Evolutionary conservation across 116 monocot genomes (phyloP).

Genomic region (Iris pallida): DNA sequence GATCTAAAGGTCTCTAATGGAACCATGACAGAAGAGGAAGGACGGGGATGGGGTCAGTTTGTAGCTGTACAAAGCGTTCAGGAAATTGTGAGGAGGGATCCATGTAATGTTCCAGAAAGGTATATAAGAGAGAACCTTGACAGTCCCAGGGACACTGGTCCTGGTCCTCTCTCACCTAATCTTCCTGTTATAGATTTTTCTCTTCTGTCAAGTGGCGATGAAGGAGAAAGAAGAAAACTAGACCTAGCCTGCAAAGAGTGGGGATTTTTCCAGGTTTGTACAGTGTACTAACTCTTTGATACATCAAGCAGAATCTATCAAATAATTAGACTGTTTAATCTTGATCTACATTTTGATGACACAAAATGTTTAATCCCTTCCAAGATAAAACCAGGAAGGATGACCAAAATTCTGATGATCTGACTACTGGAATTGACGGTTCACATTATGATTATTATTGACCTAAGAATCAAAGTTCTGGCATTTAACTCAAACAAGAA

Average conservation of each 20-base stretch:
- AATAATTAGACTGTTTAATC: no score
- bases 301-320: no score
- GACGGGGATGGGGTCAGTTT: conserved; percentile 19
- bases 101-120: conserved; percentile 19
- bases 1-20: background rate
- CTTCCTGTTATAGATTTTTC: conserved; percentile 30
- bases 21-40: background rate
- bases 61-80: conserved; percentile 27
- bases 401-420: no score
- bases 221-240: conserved; percentile 2
- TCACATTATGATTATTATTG: no score
- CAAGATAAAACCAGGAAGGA: no score
- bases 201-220: conserved; percentile 14
- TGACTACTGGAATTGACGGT: no score
- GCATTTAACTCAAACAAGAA: no score
- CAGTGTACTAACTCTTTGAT: no score
- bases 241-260: conserved; percentile 9
- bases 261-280: conserved; percentile 10
- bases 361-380: no score
- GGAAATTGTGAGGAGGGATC: conserved; percentile 14
- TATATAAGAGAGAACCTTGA: conserved; percentile 8
- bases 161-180: background rate
- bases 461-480: no score
- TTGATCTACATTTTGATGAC: no score
- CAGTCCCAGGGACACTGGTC: background rate